These are phyloP conservation scores for Fusarium sp. DNA, from an alignment of 2,329 filamentous ascomycete genomes.

Conservation along the genomic window DNA sequence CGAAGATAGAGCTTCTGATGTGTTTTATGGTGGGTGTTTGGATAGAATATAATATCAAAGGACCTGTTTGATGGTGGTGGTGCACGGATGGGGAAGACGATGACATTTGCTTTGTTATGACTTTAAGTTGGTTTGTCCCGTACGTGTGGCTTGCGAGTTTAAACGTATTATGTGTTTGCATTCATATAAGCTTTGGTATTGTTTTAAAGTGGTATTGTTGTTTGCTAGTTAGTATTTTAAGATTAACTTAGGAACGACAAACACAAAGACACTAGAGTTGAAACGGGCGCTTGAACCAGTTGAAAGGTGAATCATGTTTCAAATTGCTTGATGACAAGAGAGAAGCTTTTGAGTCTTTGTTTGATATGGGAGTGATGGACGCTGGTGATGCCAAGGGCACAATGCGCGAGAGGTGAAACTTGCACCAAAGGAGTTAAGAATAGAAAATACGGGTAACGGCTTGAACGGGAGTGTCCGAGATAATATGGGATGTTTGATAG, in stretches of 20 bases:
- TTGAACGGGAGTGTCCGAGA: background rate
- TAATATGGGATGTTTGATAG: no score
- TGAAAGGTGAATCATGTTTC: background rate
- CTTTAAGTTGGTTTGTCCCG: constrained; percentile 4
- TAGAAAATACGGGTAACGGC: background rate
- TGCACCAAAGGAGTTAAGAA: background rate
- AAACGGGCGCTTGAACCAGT: background rate
- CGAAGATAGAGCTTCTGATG: background rate
- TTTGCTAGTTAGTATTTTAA: background rate
- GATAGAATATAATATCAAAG: background rate
- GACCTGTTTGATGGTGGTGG: background rate
- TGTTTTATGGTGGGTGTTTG: constrained; percentile 2
- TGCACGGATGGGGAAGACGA: constrained; percentile 11
- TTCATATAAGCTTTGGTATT: constrained; percentile 1
- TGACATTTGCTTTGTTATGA: background rate
- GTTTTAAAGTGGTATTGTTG: background rate
- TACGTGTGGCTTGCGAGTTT: constrained; percentile 1
- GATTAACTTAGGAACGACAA: background rate
- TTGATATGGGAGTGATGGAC: background rate
- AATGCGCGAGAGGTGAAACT: background rate
- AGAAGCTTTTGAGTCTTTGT: background rate
- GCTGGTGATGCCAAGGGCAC: background rate
- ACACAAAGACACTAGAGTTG: background rate
- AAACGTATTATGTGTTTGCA: background rate
- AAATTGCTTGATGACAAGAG: background rate